phyloP scores from a whole-genome alignment of 192 early-diverging fungal genomes.

The Phlyctochytrium bullatum region DNA sequence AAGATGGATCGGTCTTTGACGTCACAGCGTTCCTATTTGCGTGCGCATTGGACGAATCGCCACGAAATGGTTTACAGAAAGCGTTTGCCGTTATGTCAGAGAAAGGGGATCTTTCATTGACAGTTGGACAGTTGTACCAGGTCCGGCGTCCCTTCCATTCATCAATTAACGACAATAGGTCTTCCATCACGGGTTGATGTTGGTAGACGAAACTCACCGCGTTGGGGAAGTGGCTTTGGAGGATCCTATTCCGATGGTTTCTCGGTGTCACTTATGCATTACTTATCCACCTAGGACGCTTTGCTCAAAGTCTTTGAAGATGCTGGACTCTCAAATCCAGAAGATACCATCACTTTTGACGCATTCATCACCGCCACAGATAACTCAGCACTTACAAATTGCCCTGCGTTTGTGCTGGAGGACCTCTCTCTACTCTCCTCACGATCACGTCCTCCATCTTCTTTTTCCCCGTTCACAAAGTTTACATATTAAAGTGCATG shows the following conservation, averaged over 20 bases:
- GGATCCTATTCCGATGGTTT: conserved; percentile 49
- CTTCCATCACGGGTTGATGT: conserved; percentile 29
- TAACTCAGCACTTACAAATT: conserved; percentile 27
- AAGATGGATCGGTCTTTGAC: conserved; percentile 33
- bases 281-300: conserved; percentile 26
- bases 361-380: conserved; percentile 26
- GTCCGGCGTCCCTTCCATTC: conserved; percentile 14
- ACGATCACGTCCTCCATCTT: background rate
- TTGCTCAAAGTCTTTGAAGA: conserved; percentile 35
- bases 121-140: conserved; percentile 40
- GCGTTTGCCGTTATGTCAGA: conserved; percentile 39
- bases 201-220: conserved; percentile 43
- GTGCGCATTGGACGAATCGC: conserved; percentile 36
- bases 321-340: background rate
- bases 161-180: conserved; percentile 18
- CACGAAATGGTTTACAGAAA: conserved; percentile 43
- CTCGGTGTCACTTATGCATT: background rate
- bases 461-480: too few relatives aligned
- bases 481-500: too few relatives aligned
- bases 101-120: conserved; percentile 31
- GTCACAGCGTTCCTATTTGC: conserved; percentile 33
- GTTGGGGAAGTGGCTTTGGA: conserved; percentile 27
- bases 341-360: conserved; percentile 33
- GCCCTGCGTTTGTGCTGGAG: conserved; percentile 38
- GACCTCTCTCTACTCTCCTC: conserved; percentile 3